These are phyloP conservation scores for Geranium brycei DNA, from an alignment of 345 rosid species.

Conservation along the genomic window DNA sequence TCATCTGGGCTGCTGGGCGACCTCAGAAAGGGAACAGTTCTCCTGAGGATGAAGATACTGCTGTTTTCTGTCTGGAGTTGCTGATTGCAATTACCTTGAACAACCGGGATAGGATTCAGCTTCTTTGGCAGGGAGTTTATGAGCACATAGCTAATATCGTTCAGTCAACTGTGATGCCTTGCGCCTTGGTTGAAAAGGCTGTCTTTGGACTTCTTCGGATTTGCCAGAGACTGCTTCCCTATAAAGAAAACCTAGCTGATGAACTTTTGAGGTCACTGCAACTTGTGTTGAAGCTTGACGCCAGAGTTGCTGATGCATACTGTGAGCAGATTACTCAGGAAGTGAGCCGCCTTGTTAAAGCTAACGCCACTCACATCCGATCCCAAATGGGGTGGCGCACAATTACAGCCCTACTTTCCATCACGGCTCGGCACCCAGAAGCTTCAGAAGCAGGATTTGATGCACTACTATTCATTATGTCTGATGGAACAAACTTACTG, in stretches of 20 bases:
- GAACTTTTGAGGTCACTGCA: constrained; percentile 95
- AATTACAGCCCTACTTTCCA: constrained; percentile 74
- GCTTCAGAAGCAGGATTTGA: constrained; percentile 96
- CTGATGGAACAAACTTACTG: constrained; percentile 63
- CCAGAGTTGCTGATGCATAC: constrained; percentile 95
- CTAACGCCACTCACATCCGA: constrained; percentile 86
- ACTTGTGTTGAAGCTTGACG: constrained; percentile 93
- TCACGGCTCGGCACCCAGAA: constrained; percentile 92
- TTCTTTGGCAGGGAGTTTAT: constrained; percentile 95
- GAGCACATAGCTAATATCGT: constrained; percentile 94
- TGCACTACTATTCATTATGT: constrained; percentile 73
- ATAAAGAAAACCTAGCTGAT: constrained; percentile 94
- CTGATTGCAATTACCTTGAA: constrained; percentile 92
- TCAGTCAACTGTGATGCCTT: constrained; percentile 92
- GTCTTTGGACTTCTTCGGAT: constrained; percentile 92
- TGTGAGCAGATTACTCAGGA: constrained; percentile 92
- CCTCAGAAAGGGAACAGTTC: constrained; percentile 90
- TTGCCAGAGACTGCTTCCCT: constrained; percentile 94
- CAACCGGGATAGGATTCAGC: constrained; percentile 85
- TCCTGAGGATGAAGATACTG: constrained; percentile 98
- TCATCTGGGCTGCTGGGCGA: constrained; percentile 94
- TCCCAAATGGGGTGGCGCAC: constrained; percentile 94
- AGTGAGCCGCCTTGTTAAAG: constrained; percentile 92
- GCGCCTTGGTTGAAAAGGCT: constrained; percentile 91
- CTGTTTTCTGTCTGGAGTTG: constrained; percentile 94